Evolutionary conservation across 1,139 yeast species (phyloP), one percentile per base, ranked within the genome.

Genomic region (Nakaseomyces uthaithaninus): DNA sequence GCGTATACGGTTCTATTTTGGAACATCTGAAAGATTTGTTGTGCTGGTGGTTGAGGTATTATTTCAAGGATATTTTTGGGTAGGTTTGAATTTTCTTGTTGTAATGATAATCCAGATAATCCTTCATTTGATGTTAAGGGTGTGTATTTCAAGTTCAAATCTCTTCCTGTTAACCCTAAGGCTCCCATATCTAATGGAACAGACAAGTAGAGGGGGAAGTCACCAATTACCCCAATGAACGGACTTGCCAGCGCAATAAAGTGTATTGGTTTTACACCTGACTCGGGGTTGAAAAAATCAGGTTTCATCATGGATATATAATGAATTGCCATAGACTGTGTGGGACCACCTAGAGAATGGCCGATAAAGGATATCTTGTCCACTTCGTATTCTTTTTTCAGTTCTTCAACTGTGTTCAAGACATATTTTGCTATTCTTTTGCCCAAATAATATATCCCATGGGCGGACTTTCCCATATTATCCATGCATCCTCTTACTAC

Each of bases 271-370:
- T 63, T 60, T 3, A 75, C 67, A 14, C 59, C 59, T 3, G 41
- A 46, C 10, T 28, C 23, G 10, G 55, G 53, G 25, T 65, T 60
- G 50, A 77, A 77, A 48, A 77, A 68, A 65, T 74, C 70, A 0
- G 83, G 79, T 46, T 69, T 65, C 45, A 69, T 68, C 37, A 66
- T 61, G 3, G 65, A 59, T 15, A 72, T 63, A 48, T 76, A 73
- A 3, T 77, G 78, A 23, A 78, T 64, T 3, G 82, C 76, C 65
- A 75, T 77, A 0, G 80, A 69, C 54, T 78, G 84, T 2, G 77
- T 77, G 31, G 76, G 67, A 0, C 85, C 85, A 34, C 85, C 85
- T 25, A 78, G 57, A 0, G 84, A 77, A 56, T 78, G 85, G 1
- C 80, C 84, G 18, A 78, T 63, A 51, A 78, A 77, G 0, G 84